phyloP scores from a whole-genome alignment of 78 protist species.

The Speleostelium caveatum region DNA sequence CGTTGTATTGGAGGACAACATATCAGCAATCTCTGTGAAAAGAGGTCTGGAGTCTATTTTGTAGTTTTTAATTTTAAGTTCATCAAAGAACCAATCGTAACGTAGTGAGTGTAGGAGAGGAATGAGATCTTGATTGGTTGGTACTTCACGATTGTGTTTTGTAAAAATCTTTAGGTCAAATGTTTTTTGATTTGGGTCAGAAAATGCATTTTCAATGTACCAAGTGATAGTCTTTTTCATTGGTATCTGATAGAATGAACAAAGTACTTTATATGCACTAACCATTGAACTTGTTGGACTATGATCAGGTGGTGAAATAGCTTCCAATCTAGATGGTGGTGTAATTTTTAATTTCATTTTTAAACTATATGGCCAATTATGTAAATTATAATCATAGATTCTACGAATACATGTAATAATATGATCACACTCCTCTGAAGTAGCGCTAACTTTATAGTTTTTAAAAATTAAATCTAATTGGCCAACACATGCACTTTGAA shows the following conservation, averaged over 20 bases:
- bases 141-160: slow-evolving; percentile 60
- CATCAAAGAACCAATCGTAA: slow-evolving; percentile 73
- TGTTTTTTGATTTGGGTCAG: slow-evolving; percentile 29
- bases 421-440: slow-evolving; percentile 56
- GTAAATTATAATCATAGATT: slow-evolving; percentile 39
- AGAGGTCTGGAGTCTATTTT: not conserved
- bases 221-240: slow-evolving; percentile 36
- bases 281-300: slow-evolving; percentile 55
- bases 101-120: slow-evolving; percentile 64
- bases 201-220: slow-evolving; percentile 62
- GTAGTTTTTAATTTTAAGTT: slow-evolving; percentile 28
- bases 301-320: slow-evolving; percentile 70
- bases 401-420: slow-evolving; percentile 69
- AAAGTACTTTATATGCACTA: slow-evolving; percentile 25
- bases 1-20: slow-evolving; percentile 32
- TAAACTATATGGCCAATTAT: slow-evolving; percentile 55
- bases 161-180: slow-evolving; percentile 55
- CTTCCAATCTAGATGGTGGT: slow-evolving; percentile 48
- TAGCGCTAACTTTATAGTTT: not conserved
- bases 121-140: slow-evolving; percentile 55
- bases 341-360: slow-evolving; percentile 54
- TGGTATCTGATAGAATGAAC: slow-evolving; percentile 29
- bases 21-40: not conserved
- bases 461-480: slow-evolving; percentile 47
- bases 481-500: not conserved